Conservation (phyloP, 2,329 filamentous ascomycete genomes). For the Epichloe bromicola region DNA sequence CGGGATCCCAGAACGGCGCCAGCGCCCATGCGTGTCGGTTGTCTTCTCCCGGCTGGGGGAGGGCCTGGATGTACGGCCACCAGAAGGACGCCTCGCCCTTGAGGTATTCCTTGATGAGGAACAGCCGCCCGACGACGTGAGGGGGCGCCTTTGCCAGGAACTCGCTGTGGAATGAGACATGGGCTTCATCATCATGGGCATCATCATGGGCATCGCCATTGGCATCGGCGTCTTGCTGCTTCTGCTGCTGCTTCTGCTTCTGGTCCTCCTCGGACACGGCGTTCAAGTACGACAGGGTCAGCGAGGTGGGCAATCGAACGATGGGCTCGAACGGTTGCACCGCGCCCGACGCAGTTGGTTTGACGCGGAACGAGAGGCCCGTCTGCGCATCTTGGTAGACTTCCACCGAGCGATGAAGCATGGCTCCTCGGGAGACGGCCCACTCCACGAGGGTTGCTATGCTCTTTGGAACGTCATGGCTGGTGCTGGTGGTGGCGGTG, state of each 20-base stretch:
- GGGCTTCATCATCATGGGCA: too few relatives aligned
- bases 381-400: slow-evolving; percentile 37
- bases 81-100: slow-evolving; percentile 46
- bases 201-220: background rate
- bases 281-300: slow-evolving; percentile 47
- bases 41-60: slow-evolving; percentile 48
- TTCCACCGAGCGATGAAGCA: slow-evolving; percentile 37
- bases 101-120: slow-evolving; percentile 56
- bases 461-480: slow-evolving; percentile 2
- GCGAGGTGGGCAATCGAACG: slow-evolving; percentile 37
- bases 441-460: slow-evolving; percentile 31
- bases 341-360: slow-evolving; percentile 13
- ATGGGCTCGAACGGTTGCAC: slow-evolving; percentile 28
- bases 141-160: slow-evolving; percentile 40
- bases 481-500: background rate
- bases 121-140: slow-evolving; percentile 53
- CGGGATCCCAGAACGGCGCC: slow-evolving; percentile 50
- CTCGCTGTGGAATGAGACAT: slow-evolving; percentile 26
- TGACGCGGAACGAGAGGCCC: slow-evolving; percentile 42
- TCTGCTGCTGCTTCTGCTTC: background rate
- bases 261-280: slow-evolving; percentile 21
- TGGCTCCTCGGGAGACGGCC: slow-evolving; percentile 32
- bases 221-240: background rate
- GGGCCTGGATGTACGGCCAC: slow-evolving; percentile 51
- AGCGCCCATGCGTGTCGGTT: slow-evolving; percentile 37